Evolutionary conservation across 1,139 yeast species (phyloP), one percentile per base, ranked within the genome.

Genomic region (Candida freyschussii): DNA sequence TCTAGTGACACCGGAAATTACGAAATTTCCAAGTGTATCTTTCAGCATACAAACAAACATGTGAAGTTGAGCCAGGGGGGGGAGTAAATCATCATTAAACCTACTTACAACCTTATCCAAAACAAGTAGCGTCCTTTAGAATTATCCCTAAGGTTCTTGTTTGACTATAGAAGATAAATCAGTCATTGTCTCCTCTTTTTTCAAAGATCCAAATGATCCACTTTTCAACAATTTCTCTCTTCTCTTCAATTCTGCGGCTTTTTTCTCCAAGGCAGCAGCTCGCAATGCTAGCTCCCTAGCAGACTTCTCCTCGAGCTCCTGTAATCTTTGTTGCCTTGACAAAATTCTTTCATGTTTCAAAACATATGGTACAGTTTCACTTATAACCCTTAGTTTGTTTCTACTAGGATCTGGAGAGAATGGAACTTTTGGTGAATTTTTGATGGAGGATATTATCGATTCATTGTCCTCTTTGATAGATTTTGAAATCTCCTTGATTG

Each of bases 351-450:
- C 91, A 54, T 82, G 91, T 53, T 84, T 72, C 43, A 82, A 63
- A 22, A 81, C 82, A 47, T 82, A 82, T 21, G 93, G 93, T 19
- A 82, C 85, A 2, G 91, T 82, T 53, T 81, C 91, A 22, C 87
- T 78, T 36, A 82, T 76, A 54, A 78, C 82, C 54, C 93, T 70
- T 46, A 82, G 64, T 57, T 80, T 84, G 47, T 69, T 69, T 42
- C 84, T 71, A 49, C 80, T 82, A 7, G 78, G 79, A 11, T 62
- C 59, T 7, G 65, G 63, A 1, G 68, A 60, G 27, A 47, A 43
- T 13, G 44, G 43, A 3, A 42, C 10, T 17, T 45, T 69, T 28
- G 80, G 76, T 44, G 74, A 63, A 42, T 75, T 64, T 56, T 73
- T 72, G 49, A 77, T 75, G 12, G 73, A 67, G 19, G 69, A 57